A percentile compares a stretch with the other conserved stretches of the same genome.
Conservation (phyloP, 352 stramenopile species). For the Pythium dissimile region DNA sequence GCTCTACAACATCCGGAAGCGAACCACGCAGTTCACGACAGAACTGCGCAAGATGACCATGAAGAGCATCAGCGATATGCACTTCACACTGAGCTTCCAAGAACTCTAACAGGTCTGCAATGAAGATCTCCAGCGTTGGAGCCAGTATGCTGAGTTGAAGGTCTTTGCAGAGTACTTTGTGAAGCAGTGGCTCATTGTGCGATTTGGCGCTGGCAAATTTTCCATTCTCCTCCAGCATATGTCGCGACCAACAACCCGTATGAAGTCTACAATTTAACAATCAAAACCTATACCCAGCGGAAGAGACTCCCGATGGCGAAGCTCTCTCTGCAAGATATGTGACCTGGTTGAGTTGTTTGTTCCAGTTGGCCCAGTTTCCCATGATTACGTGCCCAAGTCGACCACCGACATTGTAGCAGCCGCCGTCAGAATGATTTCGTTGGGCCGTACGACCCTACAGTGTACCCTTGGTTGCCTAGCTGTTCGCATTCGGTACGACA, state of each 20-base stretch:
- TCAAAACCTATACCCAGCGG: conserved; percentile 13
- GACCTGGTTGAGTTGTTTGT: not conserved
- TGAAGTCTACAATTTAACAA: conserved; percentile 22
- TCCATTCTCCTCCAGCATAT: conserved; percentile 10
- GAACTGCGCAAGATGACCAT: not conserved
- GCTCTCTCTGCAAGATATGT: not conserved
- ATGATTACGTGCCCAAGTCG: not conserved
- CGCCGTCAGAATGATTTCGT: not conserved
- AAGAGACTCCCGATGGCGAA: not conserved
- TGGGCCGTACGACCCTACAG: too few species aligned
- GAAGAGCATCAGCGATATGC: not conserved
- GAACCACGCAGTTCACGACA: not conserved
- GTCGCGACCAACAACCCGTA: conserved; percentile 20
- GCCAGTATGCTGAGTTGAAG: not conserved
- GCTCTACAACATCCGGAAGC: conserved; percentile 22
- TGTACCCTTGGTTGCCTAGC: too few species aligned
- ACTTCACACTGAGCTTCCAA: not conserved
- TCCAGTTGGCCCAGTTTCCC: not conserved
- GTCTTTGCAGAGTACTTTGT: conserved; percentile 2
- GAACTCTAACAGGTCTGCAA: not conserved
- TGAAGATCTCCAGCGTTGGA: not conserved
- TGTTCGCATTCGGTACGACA: too few species aligned
- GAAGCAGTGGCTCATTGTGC: conserved; percentile 1
- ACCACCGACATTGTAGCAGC: not conserved
- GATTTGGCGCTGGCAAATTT: conserved; percentile 21